These are phyloP conservation scores for Elsinoe arachidis DNA, from an alignment of 2,329 filamentous ascomycete genomes.

Conservation along the genomic window DNA sequence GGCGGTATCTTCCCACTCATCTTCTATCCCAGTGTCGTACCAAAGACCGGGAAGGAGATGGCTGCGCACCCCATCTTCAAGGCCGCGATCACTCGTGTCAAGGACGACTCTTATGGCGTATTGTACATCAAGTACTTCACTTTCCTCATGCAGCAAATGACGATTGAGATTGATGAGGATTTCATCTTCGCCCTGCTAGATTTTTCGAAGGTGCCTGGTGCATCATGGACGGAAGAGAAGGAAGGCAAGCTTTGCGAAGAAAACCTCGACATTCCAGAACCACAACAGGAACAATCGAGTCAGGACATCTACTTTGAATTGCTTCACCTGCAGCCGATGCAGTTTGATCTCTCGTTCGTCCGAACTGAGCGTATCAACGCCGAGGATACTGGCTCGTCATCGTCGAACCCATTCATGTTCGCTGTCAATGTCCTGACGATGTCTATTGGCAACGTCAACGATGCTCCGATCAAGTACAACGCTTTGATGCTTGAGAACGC, in stretches of 20 bases:
- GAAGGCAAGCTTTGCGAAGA: slow-evolving; percentile 86
- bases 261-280: slow-evolving; percentile 82
- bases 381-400: slow-evolving; percentile 78
- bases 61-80: slow-evolving; percentile 94
- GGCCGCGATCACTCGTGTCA: slow-evolving; percentile 83
- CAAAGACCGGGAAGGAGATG: slow-evolving; percentile 92
- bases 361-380: slow-evolving; percentile 93
- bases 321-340: slow-evolving; percentile 95
- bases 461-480: slow-evolving; percentile 88
- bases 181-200: slow-evolving; percentile 95
- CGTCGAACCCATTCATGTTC: slow-evolving; percentile 93
- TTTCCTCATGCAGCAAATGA: slow-evolving; percentile 92
- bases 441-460: slow-evolving; percentile 98
- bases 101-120: slow-evolving; percentile 96
- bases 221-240: slow-evolving; percentile 74
- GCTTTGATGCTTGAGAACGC: slow-evolving; percentile 92
- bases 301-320: slow-evolving; percentile 98
- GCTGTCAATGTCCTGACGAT: slow-evolving; percentile 98
- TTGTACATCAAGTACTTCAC: slow-evolving; percentile 98
- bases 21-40: slow-evolving; percentile 92
- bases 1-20: slow-evolving; percentile 97
- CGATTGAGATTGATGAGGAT: slow-evolving; percentile 91
- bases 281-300: slow-evolving; percentile 70
- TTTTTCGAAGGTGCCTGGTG: slow-evolving; percentile 86
- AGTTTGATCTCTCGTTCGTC: slow-evolving; percentile 93